A percentile compares a stretch with the other conserved stretches of the same genome.
phyloP scores from a whole-genome alignment of 2,329 filamentous ascomycete genomes.

The Colletotrichum aenigma region DNA sequence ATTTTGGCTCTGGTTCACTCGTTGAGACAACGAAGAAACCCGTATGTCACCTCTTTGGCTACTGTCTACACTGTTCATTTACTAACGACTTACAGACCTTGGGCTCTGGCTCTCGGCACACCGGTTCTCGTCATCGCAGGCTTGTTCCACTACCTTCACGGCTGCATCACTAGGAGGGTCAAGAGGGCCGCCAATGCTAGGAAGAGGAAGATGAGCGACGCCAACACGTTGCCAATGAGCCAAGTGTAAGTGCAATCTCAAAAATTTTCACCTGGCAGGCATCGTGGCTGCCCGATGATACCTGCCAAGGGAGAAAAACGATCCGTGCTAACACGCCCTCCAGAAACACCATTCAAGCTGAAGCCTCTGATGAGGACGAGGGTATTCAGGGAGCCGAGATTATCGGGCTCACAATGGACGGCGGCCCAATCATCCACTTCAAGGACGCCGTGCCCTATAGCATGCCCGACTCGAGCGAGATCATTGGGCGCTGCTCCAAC shows the following conservation, averaged over 20 bases:
- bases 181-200: constrained; percentile 29
- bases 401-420: constrained; percentile 49
- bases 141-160: constrained; percentile 52
- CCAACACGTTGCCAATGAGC: constrained; percentile 39
- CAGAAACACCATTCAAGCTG: constrained; percentile 38
- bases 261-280: background rate
- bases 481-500: constrained; percentile 39
- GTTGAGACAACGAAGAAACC: constrained; percentile 53
- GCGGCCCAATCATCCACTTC: constrained; percentile 51
- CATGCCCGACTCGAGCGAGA: constrained; percentile 34
- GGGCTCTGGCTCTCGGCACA: constrained; percentile 64
- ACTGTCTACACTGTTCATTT: background rate
- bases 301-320: constrained; percentile 14
- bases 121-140: constrained; percentile 64
- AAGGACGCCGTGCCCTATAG: constrained; percentile 33
- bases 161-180: constrained; percentile 39
- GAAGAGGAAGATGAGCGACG: constrained; percentile 26
- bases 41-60: constrained; percentile 40
- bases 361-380: constrained; percentile 30
- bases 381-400: constrained; percentile 36
- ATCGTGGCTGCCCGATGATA: constrained; percentile 10
- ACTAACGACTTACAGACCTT: constrained; percentile 41
- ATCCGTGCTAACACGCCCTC: constrained; percentile 21
- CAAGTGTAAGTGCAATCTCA: constrained; percentile 42
- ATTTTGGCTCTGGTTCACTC: constrained; percentile 57